These are phyloP conservation scores for Cinnamomum micranthum DNA, from an alignment of 164 flowering plant genomes.

Conservation along the genomic window DNA sequence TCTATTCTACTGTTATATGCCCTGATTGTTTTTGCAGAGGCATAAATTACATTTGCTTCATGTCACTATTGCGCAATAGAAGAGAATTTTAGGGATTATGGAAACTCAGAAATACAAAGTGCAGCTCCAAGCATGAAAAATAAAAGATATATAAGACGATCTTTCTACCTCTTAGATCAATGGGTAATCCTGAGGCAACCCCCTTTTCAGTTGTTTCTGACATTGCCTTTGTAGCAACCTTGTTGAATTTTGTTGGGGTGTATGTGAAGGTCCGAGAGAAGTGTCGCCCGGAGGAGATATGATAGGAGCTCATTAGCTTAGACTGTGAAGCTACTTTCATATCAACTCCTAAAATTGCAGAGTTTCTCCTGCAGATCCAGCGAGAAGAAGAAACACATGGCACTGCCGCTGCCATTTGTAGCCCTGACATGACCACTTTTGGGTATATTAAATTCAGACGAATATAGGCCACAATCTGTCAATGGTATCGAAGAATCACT, in stretches of 20 bases:
- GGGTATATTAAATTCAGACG: neutral
- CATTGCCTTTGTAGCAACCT: conserved; percentile 55
- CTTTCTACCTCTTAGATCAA: conserved; percentile 72
- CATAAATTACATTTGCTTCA: too few species aligned
- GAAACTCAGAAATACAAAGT: neutral
- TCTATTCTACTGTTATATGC: neutral
- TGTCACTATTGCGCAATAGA: too few species aligned
- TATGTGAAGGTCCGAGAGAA: conserved; percentile 33
- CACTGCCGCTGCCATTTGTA: conserved; percentile 45
- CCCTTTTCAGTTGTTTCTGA: conserved; percentile 48
- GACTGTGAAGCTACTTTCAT: conserved; percentile 27
- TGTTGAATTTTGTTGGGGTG: conserved; percentile 24
- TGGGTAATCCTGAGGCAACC: conserved; percentile 55
- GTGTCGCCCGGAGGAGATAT: conserved; percentile 35
- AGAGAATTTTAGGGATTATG: too few species aligned
- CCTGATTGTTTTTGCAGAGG: neutral
- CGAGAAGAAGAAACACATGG: conserved; percentile 47
- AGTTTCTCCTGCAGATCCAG: conserved; percentile 22
- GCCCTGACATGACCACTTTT: conserved; percentile 56
- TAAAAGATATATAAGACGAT: neutral
- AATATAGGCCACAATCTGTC: neutral
- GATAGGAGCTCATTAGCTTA: conserved; percentile 37
- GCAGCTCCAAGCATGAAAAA: neutral
- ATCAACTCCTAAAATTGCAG: conserved; percentile 24
- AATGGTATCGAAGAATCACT: neutral